Percentiles rank a stretch among this genome's conserved stretches.
phyloP scores from a whole-genome alignment of 2,329 filamentous ascomycete species.

The Aureobasidium sp. region DNA sequence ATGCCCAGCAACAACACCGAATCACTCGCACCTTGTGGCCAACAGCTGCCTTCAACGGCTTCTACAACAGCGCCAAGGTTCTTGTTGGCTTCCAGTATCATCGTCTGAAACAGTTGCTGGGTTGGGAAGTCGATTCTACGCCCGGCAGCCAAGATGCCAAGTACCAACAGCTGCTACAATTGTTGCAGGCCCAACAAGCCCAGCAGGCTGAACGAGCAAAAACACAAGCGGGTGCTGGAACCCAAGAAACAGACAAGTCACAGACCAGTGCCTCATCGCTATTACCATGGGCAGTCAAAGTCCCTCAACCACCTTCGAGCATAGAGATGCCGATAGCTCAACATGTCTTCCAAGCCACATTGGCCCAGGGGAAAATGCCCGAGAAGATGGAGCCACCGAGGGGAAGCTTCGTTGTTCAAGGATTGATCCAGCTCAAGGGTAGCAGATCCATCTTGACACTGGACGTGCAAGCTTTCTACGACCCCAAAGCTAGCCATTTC shows the following conservation, averaged over 20 bases:
- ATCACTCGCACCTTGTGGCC: slow-evolving; percentile 32
- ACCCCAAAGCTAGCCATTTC: slow-evolving; percentile 34
- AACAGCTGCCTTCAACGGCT: slow-evolving; percentile 25
- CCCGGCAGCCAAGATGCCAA: slow-evolving; percentile 25
- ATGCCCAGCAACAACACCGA: slow-evolving; percentile 32
- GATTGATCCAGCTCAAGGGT: slow-evolving; percentile 39
- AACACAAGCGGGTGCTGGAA: slow-evolving; percentile 5
- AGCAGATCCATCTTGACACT: slow-evolving; percentile 32
- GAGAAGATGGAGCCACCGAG: slow-evolving; percentile 31
- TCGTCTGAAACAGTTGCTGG: slow-evolving; percentile 29
- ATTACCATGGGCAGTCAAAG: slow-evolving; percentile 19
- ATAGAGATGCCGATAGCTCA: slow-evolving; percentile 24
- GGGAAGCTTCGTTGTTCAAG: slow-evolving; percentile 36
- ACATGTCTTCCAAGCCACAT: slow-evolving; percentile 20
- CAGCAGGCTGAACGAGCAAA: slow-evolving; percentile 16
- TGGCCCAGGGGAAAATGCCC: slow-evolving; percentile 23
- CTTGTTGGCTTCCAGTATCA: slow-evolving; percentile 29
- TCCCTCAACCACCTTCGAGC: slow-evolving; percentile 18
- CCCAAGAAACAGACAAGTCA: background rate
- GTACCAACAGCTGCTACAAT: slow-evolving; percentile 22
- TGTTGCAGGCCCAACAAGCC: slow-evolving; percentile 22
- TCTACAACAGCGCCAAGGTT: slow-evolving; percentile 28
- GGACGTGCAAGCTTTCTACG: slow-evolving; percentile 38
- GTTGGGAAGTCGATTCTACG: slow-evolving; percentile 24
- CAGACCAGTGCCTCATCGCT: slow-evolving; percentile 10